Percentiles rank a stretch among this genome's conserved stretches.
Evolutionary conservation across 257 asterid species (phyloP).

Genomic region (Capsicum pubescens): DNA sequence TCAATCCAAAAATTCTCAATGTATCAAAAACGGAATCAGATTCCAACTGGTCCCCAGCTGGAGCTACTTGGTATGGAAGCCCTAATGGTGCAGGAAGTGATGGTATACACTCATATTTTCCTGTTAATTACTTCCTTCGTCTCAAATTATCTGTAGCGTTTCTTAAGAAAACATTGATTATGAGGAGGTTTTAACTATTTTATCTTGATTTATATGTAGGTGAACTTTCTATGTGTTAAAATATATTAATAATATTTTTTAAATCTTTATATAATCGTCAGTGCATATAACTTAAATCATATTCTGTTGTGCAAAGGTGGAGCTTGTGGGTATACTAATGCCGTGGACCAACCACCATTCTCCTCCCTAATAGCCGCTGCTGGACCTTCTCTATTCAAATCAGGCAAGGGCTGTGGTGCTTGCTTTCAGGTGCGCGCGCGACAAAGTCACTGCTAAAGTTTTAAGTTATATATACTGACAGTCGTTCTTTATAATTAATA

Average conservation of each 20-base stretch:
- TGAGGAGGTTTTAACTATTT: too few relatives aligned
- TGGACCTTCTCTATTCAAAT: conserved; percentile 60
- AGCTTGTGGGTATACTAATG: conserved; percentile 75
- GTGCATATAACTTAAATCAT: not conserved
- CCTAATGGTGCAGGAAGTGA: conserved; percentile 82
- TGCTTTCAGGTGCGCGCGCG: conserved; percentile 63
- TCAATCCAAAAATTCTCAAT: conserved; percentile 59
- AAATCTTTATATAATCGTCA: not conserved
- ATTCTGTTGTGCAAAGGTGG: conserved; percentile 55
- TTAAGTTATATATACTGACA: not conserved
- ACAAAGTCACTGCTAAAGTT: not conserved
- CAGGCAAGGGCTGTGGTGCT: conserved; percentile 80
- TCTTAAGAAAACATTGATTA: too few relatives aligned
- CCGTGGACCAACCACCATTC: conserved; percentile 72
- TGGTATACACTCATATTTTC: conserved; percentile 43
- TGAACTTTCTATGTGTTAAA: not conserved
- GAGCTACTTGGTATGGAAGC: conserved; percentile 89
- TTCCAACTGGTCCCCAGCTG: conserved; percentile 69
- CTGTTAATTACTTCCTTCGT: not conserved
- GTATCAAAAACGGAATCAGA: conserved; percentile 43
- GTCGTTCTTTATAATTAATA: too few relatives aligned
- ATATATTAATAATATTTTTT: not conserved
- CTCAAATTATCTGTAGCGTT: not conserved
- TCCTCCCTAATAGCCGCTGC: conserved; percentile 74
- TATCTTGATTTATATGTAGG: too few relatives aligned